Conservation (phyloP, 208 protist genomes). For the Naegleria lovaniensis region DNA sequence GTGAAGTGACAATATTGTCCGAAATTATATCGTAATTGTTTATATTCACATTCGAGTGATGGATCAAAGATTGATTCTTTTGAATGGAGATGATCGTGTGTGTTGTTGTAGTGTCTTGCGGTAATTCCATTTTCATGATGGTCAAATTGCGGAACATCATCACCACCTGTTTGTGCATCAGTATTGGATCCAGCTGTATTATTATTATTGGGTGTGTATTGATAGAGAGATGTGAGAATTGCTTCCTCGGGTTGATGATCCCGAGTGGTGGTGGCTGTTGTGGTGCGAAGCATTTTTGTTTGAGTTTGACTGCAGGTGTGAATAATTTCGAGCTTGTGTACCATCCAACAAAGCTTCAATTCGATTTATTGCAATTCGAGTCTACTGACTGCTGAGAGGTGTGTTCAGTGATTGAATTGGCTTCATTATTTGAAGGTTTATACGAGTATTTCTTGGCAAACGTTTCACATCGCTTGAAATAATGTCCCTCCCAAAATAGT, state of each 20-base stretch:
- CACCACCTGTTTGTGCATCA: background rate
- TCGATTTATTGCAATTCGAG: too few species aligned
- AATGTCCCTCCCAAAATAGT: background rate
- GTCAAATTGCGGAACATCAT: background rate
- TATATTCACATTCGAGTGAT: background rate
- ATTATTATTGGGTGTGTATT: background rate
- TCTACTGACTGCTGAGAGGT: too few species aligned
- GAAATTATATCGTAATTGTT: background rate
- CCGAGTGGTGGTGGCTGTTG: too few species aligned
- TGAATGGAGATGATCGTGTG: too few species aligned
- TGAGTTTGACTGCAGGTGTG: too few species aligned
- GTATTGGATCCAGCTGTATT: background rate
- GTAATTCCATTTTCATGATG: background rate
- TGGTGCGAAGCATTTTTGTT: too few species aligned
- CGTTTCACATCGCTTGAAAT: background rate
- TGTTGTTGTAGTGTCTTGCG: too few species aligned
- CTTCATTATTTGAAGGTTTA: background rate
- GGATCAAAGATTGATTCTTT: background rate
- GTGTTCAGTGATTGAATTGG: background rate
- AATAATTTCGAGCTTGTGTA: too few species aligned
- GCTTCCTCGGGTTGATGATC: too few species aligned
- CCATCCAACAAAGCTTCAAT: too few species aligned
- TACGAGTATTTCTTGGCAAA: background rate
- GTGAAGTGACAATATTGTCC: background rate
- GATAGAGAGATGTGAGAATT: too few species aligned